These are phyloP conservation scores for Ceratobasidium sp. DNA, from an alignment of 1,284 basidiomycete genomes.

Conservation along the genomic window DNA sequence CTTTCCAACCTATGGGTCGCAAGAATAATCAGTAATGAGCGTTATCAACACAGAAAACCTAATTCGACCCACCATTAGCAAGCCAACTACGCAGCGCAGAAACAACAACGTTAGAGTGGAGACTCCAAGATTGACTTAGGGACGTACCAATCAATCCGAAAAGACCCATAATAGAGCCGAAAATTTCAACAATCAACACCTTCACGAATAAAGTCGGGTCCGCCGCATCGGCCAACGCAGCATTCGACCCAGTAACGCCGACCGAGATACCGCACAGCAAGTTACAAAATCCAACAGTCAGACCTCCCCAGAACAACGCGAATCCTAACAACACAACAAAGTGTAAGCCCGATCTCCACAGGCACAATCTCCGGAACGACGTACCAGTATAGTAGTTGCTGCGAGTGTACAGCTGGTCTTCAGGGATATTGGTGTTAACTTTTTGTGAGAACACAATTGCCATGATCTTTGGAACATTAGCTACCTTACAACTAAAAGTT, in stretches of 20 bases:
- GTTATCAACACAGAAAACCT: neutral
- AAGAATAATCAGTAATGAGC: neutral
- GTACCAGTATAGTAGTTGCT: slow-evolving; percentile 91
- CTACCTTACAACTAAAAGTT: neutral
- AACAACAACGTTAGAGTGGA: slow-evolving; percentile 20
- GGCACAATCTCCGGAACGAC: slow-evolving; percentile 45
- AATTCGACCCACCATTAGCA: slow-evolving; percentile 65
- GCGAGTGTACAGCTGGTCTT: slow-evolving; percentile 74
- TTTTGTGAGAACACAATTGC: slow-evolving; percentile 93
- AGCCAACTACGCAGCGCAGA: slow-evolving; percentile 62
- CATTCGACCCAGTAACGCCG: slow-evolving; percentile 91
- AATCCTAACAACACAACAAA: slow-evolving; percentile 64
- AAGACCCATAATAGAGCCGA: slow-evolving; percentile 90
- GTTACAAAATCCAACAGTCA: slow-evolving; percentile 91
- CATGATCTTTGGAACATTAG: slow-evolving; percentile 72
- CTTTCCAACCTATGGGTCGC: slow-evolving; percentile 16
- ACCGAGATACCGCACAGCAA: slow-evolving; percentile 93
- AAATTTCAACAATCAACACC: slow-evolving; percentile 93
- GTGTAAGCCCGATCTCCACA: neutral
- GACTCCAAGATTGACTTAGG: neutral
- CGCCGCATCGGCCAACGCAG: slow-evolving; percentile 90
- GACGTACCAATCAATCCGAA: slow-evolving; percentile 89
- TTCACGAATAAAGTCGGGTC: slow-evolving; percentile 94
- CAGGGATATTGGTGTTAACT: slow-evolving; percentile 66
- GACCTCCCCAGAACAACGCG: slow-evolving; percentile 93